Evolutionary conservation across 306 rosid species (phyloP).

Genomic region (Cucumis cinereus): DNA sequence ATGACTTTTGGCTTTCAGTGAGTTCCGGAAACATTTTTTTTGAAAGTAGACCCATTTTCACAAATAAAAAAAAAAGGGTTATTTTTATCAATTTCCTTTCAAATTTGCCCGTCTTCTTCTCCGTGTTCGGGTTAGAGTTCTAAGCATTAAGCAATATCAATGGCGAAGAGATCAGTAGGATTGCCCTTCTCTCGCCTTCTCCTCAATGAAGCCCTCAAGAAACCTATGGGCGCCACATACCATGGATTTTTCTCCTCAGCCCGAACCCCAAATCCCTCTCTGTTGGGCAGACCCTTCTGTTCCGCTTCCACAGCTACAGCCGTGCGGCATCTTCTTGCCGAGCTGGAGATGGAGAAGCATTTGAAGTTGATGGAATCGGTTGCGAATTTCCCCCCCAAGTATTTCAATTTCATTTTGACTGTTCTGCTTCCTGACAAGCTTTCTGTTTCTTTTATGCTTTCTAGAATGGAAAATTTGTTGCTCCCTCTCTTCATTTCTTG

Average conservation of each 20-base stretch:
- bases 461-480: neutral
- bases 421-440: neutral
- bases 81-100: too few species aligned
- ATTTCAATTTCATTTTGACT: neutral
- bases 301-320: neutral
- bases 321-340: neutral
- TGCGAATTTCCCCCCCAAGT: neutral
- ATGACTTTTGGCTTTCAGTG: too few species aligned
- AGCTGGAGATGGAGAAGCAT: neutral
- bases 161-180: neutral
- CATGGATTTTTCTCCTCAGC: neutral
- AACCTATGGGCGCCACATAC: neutral
- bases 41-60: too few species aligned
- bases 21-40: too few species aligned
- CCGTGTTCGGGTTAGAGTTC: neutral
- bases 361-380: conserved; percentile 1
- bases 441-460: neutral
- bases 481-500: neutral
- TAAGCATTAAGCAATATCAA: neutral
- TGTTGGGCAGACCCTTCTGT: neutral
- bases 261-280: neutral
- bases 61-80: too few species aligned
- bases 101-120: neutral
- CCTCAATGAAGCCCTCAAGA: neutral
- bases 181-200: neutral